These are phyloP conservation scores for Trichosporon coremiiforme DNA, from an alignment of 1,284 basidiomycete species.

Conservation along the genomic window DNA sequence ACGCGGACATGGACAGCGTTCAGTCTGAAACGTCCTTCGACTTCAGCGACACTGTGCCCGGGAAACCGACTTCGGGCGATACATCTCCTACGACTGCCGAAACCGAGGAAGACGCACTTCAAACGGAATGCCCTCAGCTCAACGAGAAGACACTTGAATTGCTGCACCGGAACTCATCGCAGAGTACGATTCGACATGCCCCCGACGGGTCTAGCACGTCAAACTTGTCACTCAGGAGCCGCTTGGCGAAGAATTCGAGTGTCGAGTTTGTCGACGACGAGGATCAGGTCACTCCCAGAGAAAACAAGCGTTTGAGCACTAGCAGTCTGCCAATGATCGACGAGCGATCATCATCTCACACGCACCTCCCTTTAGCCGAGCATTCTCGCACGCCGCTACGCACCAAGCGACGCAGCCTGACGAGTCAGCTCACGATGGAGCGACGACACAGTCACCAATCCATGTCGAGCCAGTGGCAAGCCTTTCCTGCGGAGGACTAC, in stretches of 20 bases:
- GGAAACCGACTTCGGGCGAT: slow-evolving; percentile 42
- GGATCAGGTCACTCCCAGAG: slow-evolving; percentile 32
- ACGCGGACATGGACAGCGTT: slow-evolving; percentile 28
- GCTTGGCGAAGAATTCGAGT: slow-evolving; percentile 26
- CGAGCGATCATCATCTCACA: slow-evolving; percentile 29
- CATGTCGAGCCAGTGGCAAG: slow-evolving; percentile 42
- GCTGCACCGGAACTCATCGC: slow-evolving; percentile 55
- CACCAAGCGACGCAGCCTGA: slow-evolving; percentile 90
- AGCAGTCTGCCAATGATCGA: slow-evolving; percentile 38
- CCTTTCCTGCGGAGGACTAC: slow-evolving; percentile 62
- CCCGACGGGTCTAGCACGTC: slow-evolving; percentile 22
- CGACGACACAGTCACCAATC: slow-evolving; percentile 51
- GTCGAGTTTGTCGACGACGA: slow-evolving; percentile 50
- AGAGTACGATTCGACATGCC: slow-evolving; percentile 56
- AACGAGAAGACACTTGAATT: slow-evolving; percentile 42
- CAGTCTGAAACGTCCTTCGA: slow-evolving; percentile 49
- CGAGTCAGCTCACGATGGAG: slow-evolving; percentile 66
- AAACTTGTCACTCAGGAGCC: slow-evolving; percentile 19
- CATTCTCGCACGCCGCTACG: slow-evolving; percentile 82
- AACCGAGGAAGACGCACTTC: slow-evolving; percentile 37
- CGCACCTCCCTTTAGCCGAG: slow-evolving; percentile 50
- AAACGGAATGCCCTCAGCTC: background rate
- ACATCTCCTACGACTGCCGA: slow-evolving; percentile 54
- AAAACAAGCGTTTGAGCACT: slow-evolving; percentile 55
- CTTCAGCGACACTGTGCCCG: slow-evolving; percentile 31